A percentile compares a stretch with the other conserved stretches of the same genome.
phyloP scores from a whole-genome alignment of 2,329 filamentous ascomycete genomes.

The Metarhizium rileyi region DNA sequence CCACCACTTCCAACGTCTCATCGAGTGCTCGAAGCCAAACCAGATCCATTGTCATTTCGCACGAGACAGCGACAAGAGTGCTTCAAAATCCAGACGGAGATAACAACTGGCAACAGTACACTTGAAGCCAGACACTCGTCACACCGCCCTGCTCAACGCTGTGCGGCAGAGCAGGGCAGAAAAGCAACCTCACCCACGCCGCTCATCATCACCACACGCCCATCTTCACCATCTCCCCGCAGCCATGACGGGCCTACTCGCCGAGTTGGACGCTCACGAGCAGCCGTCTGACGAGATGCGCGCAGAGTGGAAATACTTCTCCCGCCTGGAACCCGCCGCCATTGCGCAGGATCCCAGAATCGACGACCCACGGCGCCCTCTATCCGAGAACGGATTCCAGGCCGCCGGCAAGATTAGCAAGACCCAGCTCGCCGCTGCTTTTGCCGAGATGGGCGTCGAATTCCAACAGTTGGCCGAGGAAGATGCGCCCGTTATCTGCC shows the following conservation, averaged over 20 bases:
- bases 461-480: constrained; percentile 20
- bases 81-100: too few species aligned
- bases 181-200: not conserved
- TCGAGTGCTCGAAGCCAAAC: too few species aligned
- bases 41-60: too few species aligned
- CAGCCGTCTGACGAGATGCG: constrained; percentile 64
- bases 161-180: not conserved
- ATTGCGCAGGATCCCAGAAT: constrained; percentile 46
- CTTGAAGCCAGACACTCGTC: too few species aligned
- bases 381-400: constrained; percentile 34
- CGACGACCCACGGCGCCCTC: constrained; percentile 37
- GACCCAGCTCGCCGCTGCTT: constrained; percentile 32
- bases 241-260: constrained; percentile 18
- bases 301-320: constrained; percentile 64
- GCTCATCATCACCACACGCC: not conserved
- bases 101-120: too few species aligned
- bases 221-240: too few species aligned
- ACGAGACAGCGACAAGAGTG: too few species aligned
- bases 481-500: constrained; percentile 48
- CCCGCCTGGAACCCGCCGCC: constrained; percentile 44
- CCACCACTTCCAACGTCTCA: too few species aligned
- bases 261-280: constrained; percentile 62
- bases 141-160: too few species aligned
- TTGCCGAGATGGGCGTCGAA: constrained; percentile 24
- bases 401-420: constrained; percentile 32